Evolutionary conservation across 805 yeast species (phyloP), one percentile per base, ranked within the genome.

Genomic region (Nakazawaea wickerhamii): DNA sequence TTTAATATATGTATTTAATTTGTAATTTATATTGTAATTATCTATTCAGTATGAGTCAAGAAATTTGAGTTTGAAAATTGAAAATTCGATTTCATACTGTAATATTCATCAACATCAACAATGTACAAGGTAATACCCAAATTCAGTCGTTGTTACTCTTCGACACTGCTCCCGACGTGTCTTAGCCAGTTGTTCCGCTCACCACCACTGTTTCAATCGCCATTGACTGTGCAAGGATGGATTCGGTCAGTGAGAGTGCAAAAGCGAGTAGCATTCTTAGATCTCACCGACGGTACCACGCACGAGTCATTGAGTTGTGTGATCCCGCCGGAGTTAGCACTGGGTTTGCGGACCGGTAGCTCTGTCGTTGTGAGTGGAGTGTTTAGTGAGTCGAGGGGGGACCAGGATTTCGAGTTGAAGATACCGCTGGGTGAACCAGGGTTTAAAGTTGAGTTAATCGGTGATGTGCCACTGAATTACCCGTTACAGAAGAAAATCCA

Each of bases 401-500:
- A 61, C 33, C 84, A 81, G 52, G 57, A 58, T 1, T 70, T 60
- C 47, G 91, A 83, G 57, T 53, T 83, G 21, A 43, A 43, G 21
- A 15, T 38, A 8, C 38, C 41, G 5, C 14, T 11, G 9, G 41
- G 28, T 15, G 57, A 63, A 28, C 55, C 58, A 6, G 58, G 60
- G 2, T 60, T 59, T 33, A 37, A 37, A 1, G 56, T 84, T 3
- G 46, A 59, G 11, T 55, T 87, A 1, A 47, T 81, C 4, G 96
- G 96, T 0, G 63, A 66, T 25, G 82, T 85, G 0, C 68, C 73
- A 0, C 74, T 73, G 2, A 59, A 66, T 28, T 93, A 83, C 57
- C 96, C 97, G 0, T 64, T 93, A 38, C 96, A 89, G 53, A 90
- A 89, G 56, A 89, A 89, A 57, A 65, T 65, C 21, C 91, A 81